These are phyloP conservation scores for Eimeria acervulina DNA, from an alignment of 169 alveolate species.

Conservation along the genomic window DNA sequence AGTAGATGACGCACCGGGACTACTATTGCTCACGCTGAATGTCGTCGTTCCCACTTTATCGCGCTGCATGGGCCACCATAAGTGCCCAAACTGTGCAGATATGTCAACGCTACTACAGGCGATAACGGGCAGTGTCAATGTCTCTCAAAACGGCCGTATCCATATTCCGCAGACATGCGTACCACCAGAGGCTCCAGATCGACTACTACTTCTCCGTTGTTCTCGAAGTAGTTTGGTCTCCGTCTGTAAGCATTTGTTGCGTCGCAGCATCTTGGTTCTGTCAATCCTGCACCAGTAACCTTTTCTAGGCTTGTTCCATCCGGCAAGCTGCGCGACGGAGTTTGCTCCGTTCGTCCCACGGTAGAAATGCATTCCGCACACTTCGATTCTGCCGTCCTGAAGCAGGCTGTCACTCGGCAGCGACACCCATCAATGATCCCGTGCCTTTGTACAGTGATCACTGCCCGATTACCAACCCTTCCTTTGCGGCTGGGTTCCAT, in stretches of 20 bases:
- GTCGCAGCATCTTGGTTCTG: background rate
- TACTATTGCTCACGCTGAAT: background rate
- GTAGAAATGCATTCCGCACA: background rate
- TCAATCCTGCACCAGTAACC: background rate
- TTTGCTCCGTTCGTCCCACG: background rate
- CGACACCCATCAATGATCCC: constrained; percentile 62
- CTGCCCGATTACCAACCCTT: background rate
- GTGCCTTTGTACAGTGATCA: background rate
- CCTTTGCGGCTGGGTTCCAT: background rate
- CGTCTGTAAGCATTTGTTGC: background rate
- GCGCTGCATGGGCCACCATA: background rate
- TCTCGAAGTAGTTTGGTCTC: background rate
- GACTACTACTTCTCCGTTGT: background rate
- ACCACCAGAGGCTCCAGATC: constrained; percentile 65
- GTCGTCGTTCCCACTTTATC: background rate
- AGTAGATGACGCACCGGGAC: background rate
- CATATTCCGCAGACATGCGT: background rate
- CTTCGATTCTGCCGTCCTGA: background rate
- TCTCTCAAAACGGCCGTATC: background rate
- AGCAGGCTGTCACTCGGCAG: constrained; percentile 27
- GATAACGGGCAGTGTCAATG: background rate
- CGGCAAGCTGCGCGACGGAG: background rate
- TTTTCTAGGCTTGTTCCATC: background rate
- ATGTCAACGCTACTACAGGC: background rate
- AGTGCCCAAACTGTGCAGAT: background rate